Evolutionary conservation across 805 yeast genomes (phyloP).

Genomic region (Starmerella asiatica): DNA sequence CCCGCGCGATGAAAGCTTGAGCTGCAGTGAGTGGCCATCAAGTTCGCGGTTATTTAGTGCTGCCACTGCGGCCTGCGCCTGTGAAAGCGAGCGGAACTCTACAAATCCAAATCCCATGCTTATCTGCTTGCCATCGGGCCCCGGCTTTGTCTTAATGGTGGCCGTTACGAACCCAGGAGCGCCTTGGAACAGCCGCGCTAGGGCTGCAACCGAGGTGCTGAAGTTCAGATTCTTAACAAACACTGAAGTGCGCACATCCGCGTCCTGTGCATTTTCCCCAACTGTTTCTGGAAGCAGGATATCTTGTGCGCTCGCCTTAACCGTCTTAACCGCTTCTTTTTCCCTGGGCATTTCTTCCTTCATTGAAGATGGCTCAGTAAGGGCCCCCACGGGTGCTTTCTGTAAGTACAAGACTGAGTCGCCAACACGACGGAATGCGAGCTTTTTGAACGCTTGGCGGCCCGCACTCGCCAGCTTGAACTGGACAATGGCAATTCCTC

Average conservation of each 20-base stretch:
- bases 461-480: slow-evolving; percentile 72
- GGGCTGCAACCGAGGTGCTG: slow-evolving; percentile 47
- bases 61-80: slow-evolving; percentile 63
- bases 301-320: slow-evolving; percentile 20
- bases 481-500: slow-evolving; percentile 89
- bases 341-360: slow-evolving; percentile 28
- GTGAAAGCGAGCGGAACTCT: slow-evolving; percentile 66
- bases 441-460: slow-evolving; percentile 74
- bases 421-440: slow-evolving; percentile 78
- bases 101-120: slow-evolving; percentile 98
- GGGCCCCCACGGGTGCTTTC: slow-evolving; percentile 79
- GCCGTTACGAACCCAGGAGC: slow-evolving; percentile 73
- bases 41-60: slow-evolving; percentile 62
- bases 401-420: slow-evolving; percentile 80
- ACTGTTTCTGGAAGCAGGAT: slow-evolving; percentile 21
- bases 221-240: slow-evolving; percentile 89
- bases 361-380: slow-evolving; percentile 27
- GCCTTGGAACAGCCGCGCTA: slow-evolving; percentile 50
- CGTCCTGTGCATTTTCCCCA: slow-evolving; percentile 27
- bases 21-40: slow-evolving; percentile 80
- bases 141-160: slow-evolving; percentile 75
- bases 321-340: slow-evolving; percentile 35
- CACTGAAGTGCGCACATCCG: slow-evolving; percentile 57
- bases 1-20: slow-evolving; percentile 76
- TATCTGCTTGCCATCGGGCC: slow-evolving; percentile 57